A percentile compares a stretch with the other conserved stretches of the same genome.
Evolutionary conservation across 108 stramenopile genomes (phyloP).

Genomic region (Mediolabrus comicus): DNA sequence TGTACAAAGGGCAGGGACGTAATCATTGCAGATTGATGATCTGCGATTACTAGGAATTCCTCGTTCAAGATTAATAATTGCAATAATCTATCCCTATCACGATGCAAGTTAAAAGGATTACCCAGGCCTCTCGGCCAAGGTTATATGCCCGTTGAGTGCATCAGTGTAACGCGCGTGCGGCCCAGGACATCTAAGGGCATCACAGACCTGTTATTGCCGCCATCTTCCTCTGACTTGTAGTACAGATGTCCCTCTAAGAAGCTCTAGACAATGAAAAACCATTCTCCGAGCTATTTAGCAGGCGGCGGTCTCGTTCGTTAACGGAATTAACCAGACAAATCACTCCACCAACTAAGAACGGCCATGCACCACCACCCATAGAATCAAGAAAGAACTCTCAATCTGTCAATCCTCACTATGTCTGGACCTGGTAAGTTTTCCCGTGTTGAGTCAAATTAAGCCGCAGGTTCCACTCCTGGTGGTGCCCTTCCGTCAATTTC

Average conservation of each 20-base stretch:
- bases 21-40: conserved; percentile 96
- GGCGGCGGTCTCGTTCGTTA: conserved; percentile 99
- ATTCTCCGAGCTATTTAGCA: conserved; percentile 89
- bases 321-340: conserved; percentile 99
- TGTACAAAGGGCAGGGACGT: conserved; percentile 98
- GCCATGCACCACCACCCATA: conserved; percentile 83
- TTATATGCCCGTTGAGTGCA: conserved; percentile 89
- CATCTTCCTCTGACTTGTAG: conserved; percentile 93
- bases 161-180: conserved; percentile 98
- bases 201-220: conserved; percentile 98
- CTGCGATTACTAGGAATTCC: conserved; percentile 99
- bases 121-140: conserved; percentile 96
- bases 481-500: conserved; percentile 86
- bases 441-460: conserved; percentile 88
- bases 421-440: conserved; percentile 82
- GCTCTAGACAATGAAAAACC: conserved; percentile 72
- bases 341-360: conserved; percentile 83
- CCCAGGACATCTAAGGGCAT: conserved; percentile 99
- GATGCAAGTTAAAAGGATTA: conserved; percentile 96
- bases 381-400: conserved; percentile 88
- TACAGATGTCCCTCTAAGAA: conserved; percentile 97
- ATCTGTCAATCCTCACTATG: conserved; percentile 88
- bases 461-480: conserved; percentile 78
- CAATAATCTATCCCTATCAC: conserved; percentile 99
- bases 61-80: conserved; percentile 99